Evolutionary conservation across 768 basidiomycete species (phyloP), one percentile per base, ranked within the genome.

Genomic region (Candolleomyces aberdarensis): DNA sequence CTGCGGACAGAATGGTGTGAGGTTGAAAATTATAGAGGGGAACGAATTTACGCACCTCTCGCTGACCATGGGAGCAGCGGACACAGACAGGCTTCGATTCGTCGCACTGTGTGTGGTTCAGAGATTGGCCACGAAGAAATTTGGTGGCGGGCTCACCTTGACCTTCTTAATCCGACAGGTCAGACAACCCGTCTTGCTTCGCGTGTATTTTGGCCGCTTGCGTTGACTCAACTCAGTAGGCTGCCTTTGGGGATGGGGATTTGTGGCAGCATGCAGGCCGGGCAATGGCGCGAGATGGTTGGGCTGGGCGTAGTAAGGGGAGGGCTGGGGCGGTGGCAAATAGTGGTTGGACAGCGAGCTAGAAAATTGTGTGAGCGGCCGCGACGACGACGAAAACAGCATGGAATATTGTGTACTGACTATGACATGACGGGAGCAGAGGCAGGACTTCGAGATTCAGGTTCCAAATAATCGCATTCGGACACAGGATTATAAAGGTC

Each of bases 111-210:
- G 58, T 52, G 26, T 19, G 40, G 32, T 26, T 26, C 19, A 47
- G 41, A 26, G 50, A 50, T 36, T 58, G 52, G 11, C 49, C 39
- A 15, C 22, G 36, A 46, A 41, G 51, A 56, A 46, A 11, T 14
- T 31, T 39, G 57, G 40, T 41, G 20, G 58, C 36, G 31, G 58
- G 70, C 82, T 57, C 64, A 91, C 92, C 84, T 97, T 97, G 69
- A 98, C 93, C 81, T 96, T 92, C 81, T 96, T 95, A 63, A 86
- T 85, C 67, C 95, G 84, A 82, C 95, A 98, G 47, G 92, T 95
- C 71, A 96, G 76, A 71, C 95, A 98, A 22, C 95, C 95, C 1
- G 94, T 94, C 78, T 96, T 95, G 75, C 91, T 93, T 67, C 95
- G 85, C 63, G 92, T 94, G 67, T 96, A 96, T 80, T 97, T 97